Percentiles rank a stretch among this genome's conserved stretches.
Evolutionary conservation across 352 stramenopile species (phyloP).

Genomic region (Globisporangium megalacanthum): DNA sequence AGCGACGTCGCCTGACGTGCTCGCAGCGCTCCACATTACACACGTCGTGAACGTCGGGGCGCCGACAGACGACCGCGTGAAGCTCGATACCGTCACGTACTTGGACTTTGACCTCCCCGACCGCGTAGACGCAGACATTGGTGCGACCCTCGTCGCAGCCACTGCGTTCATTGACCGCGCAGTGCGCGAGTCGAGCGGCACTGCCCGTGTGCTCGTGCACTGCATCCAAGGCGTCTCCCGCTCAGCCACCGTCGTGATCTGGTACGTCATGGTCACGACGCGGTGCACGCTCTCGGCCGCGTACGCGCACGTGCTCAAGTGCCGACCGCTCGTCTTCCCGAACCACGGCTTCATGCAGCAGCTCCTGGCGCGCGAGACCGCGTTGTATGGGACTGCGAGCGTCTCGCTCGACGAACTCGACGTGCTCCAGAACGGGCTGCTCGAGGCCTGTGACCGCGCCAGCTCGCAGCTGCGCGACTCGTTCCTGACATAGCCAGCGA

Average conservation of each 20-base stretch:
- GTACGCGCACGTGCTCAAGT: slow-evolving; percentile 77
- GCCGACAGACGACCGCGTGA: slow-evolving; percentile 48
- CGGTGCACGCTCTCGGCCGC: slow-evolving; percentile 67
- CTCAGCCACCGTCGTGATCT: slow-evolving; percentile 73
- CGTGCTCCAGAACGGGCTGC: slow-evolving; percentile 54
- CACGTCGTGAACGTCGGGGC: slow-evolving; percentile 74
- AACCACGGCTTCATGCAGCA: slow-evolving; percentile 79
- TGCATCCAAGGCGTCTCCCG: slow-evolving; percentile 79
- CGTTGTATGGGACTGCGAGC: slow-evolving; percentile 66
- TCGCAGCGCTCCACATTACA: slow-evolving; percentile 56
- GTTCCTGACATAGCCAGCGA: slow-evolving; percentile 18
- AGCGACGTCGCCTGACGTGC: slow-evolving; percentile 49
- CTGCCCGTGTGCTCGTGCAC: slow-evolving; percentile 63
- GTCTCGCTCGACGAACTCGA: slow-evolving; percentile 62
- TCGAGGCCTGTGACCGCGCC: slow-evolving; percentile 50
- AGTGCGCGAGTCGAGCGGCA: slow-evolving; percentile 5
- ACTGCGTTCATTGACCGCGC: slow-evolving; percentile 54
- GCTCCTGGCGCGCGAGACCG: slow-evolving; percentile 57
- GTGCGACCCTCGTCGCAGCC: slow-evolving; percentile 37
- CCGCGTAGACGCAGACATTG: slow-evolving; percentile 53
- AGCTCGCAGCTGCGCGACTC: slow-evolving; percentile 50
- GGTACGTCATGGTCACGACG: slow-evolving; percentile 74
- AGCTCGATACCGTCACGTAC: slow-evolving; percentile 51
- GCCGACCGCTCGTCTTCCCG: slow-evolving; percentile 70
- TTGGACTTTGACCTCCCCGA: slow-evolving; percentile 62